phyloP scores from a whole-genome alignment of 192 early-diverging fungal species.

The Rhizophagus prolifer region DNA sequence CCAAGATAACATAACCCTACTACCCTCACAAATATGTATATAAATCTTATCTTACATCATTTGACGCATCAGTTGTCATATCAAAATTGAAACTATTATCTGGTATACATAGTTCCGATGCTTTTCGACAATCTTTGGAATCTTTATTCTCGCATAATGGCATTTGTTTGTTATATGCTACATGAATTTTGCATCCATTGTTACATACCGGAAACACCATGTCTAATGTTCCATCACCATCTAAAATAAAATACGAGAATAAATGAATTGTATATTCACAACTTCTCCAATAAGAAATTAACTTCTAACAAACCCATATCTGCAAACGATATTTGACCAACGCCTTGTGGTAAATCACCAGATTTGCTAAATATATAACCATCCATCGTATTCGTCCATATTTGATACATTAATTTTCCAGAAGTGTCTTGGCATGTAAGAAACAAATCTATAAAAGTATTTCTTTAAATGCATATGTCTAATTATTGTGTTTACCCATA shows the following conservation, averaged over 20 bases:
- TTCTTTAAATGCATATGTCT: not conserved
- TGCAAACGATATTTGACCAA: constrained; percentile 83
- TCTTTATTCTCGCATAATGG: constrained; percentile 64
- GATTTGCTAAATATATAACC: constrained; percentile 67
- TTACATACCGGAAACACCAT: constrained; percentile 73
- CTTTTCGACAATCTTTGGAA: constrained; percentile 59
- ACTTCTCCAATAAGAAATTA: not conserved
- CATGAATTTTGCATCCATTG: constrained; percentile 62
- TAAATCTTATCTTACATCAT: constrained; percentile 32
- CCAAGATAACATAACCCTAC: constrained; percentile 46
- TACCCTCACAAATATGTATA: not conserved
- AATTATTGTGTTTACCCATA: not conserved
- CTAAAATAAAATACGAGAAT: constrained; percentile 42
- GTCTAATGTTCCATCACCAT: constrained; percentile 89
- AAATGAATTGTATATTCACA: not conserved
- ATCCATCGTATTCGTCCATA: constrained; percentile 71
- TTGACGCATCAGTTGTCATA: constrained; percentile 38
- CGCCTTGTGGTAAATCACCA: constrained; percentile 59
- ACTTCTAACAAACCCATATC: constrained; percentile 65
- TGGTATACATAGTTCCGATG: constrained; percentile 69
- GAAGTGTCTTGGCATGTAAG: constrained; percentile 61
- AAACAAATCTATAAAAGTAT: constrained; percentile 57
- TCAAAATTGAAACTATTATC: constrained; percentile 73
- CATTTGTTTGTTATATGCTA: constrained; percentile 81
- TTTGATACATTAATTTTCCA: constrained; percentile 55